Conservation (phyloP, 257 asterid genomes). For the Jacaranda mimosifolia region DNA sequence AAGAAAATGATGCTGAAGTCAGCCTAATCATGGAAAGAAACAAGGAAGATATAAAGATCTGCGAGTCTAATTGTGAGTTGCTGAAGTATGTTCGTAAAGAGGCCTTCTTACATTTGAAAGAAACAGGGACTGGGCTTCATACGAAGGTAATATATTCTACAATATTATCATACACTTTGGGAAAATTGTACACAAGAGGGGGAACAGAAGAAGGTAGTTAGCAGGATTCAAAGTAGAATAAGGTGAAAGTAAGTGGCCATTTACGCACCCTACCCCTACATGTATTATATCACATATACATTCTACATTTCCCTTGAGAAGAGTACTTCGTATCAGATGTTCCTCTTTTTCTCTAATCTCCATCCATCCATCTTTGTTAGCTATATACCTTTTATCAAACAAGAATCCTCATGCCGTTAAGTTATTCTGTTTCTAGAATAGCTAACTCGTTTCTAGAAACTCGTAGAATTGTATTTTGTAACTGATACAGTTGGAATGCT, state of each 20-base stretch:
- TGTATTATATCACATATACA: neutral
- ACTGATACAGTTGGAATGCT: neutral
- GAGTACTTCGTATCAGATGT: neutral
- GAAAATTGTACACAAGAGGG: slow-evolving; percentile 15
- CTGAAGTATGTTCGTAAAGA: slow-evolving; percentile 71
- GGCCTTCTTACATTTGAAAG: slow-evolving; percentile 76
- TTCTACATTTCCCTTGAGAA: neutral
- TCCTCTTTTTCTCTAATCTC: neutral
- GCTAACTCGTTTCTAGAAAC: neutral
- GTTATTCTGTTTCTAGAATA: neutral
- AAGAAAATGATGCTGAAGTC: slow-evolving; percentile 50
- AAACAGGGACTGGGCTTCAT: slow-evolving; percentile 81
- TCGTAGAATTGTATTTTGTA: neutral
- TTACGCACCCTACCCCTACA: no score
- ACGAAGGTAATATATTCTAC: slow-evolving; percentile 60
- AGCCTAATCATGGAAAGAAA: slow-evolving; percentile 53
- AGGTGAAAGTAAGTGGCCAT: no score
- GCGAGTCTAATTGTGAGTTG: slow-evolving; percentile 60
- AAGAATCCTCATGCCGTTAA: neutral
- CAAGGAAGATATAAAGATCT: slow-evolving; percentile 43
- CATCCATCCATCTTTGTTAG: neutral
- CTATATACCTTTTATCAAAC: neutral
- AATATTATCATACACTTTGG: slow-evolving; percentile 14
- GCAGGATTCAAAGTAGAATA: no score
- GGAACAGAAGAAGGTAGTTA: no score